Evolutionary conservation across 2,329 filamentous ascomycete genomes (phyloP).

Genomic region (Chalaropsis ovoidea): DNA sequence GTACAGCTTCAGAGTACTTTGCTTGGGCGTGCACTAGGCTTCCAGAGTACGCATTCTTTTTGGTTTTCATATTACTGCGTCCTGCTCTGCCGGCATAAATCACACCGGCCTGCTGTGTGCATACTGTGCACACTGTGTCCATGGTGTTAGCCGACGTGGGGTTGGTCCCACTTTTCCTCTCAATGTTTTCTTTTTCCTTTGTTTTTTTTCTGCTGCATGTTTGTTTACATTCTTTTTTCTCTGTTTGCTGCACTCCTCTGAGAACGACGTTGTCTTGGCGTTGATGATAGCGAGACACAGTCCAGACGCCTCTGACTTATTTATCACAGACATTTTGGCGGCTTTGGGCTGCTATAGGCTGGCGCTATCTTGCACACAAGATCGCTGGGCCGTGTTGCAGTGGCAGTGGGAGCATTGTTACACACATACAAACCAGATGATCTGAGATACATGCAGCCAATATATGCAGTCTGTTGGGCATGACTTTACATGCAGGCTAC

Average conservation of each 20-base stretch:
- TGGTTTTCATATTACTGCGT: background rate
- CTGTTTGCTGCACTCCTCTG: background rate
- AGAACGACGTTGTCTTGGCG: background rate
- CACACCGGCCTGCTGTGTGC: background rate
- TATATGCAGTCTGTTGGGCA: background rate
- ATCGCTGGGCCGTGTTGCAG: background rate
- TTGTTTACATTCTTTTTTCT: background rate
- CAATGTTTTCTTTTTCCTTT: background rate
- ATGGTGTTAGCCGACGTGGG: background rate
- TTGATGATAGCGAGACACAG: background rate
- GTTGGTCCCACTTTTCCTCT: slow-evolving; percentile 8
- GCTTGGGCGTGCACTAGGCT: background rate
- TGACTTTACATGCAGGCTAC: background rate
- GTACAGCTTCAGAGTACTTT: background rate
- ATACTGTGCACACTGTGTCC: background rate
- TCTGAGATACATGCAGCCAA: background rate
- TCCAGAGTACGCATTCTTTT: no score
- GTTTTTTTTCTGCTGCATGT: background rate
- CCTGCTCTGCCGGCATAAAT: background rate
- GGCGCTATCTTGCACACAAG: background rate
- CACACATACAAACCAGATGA: slow-evolving; percentile 9
- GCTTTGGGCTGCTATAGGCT: background rate
- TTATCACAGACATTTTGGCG: slow-evolving; percentile 1
- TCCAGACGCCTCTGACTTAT: slow-evolving; percentile 10
- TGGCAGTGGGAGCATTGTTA: background rate